Percentiles rank a stretch among this genome's conserved stretches.
phyloP scores from a whole-genome alignment of 2,329 filamentous ascomycete genomes.

The Nothopassalora personata region DNA sequence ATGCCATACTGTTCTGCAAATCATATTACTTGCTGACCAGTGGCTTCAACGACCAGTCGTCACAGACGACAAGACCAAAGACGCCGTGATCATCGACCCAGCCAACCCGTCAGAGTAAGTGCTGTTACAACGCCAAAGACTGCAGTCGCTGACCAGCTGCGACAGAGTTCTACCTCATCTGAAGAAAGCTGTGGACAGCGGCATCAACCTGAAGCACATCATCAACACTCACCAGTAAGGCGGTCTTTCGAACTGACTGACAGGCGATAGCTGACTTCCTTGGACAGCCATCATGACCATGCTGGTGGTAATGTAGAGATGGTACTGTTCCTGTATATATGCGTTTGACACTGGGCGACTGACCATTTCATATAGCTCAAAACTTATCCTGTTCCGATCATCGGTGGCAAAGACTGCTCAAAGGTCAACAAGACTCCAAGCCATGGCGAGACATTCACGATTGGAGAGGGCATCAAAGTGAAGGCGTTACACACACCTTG shows the following conservation, averaged over 20 bases:
- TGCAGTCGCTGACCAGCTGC: not conserved
- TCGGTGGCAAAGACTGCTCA: constrained; percentile 82
- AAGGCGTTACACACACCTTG: constrained; percentile 92
- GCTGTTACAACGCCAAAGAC: not conserved
- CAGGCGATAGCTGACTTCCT: not conserved
- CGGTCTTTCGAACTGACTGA: not conserved
- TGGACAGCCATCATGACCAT: constrained; percentile 79
- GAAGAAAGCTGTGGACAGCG: constrained; percentile 64
- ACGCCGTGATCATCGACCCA: constrained; percentile 66
- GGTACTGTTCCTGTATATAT: constrained; percentile 43
- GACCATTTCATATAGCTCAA: constrained; percentile 43
- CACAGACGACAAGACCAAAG: constrained; percentile 46
- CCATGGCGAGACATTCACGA: constrained; percentile 71
- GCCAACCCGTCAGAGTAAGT: constrained; percentile 71
- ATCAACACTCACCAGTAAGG: constrained; percentile 95
- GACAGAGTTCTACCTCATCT: constrained; percentile 58
- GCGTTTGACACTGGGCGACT: not conserved
- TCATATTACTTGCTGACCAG: not conserved
- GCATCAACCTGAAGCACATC: constrained; percentile 81
- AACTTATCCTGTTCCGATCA: constrained; percentile 63
- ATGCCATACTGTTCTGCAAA: not conserved
- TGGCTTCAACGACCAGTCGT: constrained; percentile 31
- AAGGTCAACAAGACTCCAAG: constrained; percentile 70
- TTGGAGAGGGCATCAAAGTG: constrained; percentile 74
- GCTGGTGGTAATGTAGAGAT: constrained; percentile 84